Percentiles rank a stretch among this genome's conserved stretches.
Conservation (phyloP, 192 early-diverging fungal species). For the Coemansia reversa region DNA sequence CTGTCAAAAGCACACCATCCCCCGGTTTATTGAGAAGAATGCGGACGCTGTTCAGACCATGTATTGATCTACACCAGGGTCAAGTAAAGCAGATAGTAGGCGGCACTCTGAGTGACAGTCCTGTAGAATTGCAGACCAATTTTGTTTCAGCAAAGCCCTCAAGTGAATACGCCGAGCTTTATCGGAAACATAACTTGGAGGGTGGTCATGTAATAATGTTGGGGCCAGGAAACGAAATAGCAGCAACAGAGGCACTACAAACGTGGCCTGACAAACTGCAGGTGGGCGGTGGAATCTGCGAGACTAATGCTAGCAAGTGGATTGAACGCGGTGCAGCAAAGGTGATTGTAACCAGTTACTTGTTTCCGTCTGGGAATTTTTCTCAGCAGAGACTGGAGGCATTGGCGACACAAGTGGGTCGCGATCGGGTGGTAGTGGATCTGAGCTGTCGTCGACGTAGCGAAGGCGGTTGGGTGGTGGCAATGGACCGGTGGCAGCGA, state of each 20-base stretch:
- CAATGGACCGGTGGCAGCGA: constrained; percentile 99
- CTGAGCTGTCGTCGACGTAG: constrained; percentile 68
- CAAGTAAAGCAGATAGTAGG: constrained; percentile 99
- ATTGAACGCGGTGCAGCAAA: constrained; percentile 82
- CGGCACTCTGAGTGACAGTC: constrained; percentile 74
- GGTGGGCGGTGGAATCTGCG: constrained; percentile 90
- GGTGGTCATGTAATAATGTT: constrained; percentile 97
- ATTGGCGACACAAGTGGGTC: constrained; percentile 52
- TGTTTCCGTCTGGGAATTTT: constrained; percentile 84
- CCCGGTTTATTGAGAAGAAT: too few species aligned
- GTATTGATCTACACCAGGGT: constrained; percentile 96
- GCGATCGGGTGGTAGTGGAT: constrained; percentile 62
- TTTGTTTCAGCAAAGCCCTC: constrained; percentile 86
- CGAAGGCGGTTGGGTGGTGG: constrained; percentile 82
- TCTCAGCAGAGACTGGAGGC: constrained; percentile 61
- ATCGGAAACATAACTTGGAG: constrained; percentile 64
- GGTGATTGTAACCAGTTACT: constrained; percentile 95
- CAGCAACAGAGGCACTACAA: constrained; percentile 76
- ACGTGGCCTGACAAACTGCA: constrained; percentile 90
- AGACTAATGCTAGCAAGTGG: constrained; percentile 87
- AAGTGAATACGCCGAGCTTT: constrained; percentile 80
- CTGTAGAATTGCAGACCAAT: constrained; percentile 76
- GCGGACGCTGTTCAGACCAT: constrained; percentile 80
- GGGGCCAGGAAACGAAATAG: constrained; percentile 80
- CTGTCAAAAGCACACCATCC: too few species aligned